Percentiles rank a stretch among this genome's conserved stretches.
Evolutionary conservation across 768 basidiomycete species (phyloP).

Genomic region (Fomitopsis serialis): DNA sequence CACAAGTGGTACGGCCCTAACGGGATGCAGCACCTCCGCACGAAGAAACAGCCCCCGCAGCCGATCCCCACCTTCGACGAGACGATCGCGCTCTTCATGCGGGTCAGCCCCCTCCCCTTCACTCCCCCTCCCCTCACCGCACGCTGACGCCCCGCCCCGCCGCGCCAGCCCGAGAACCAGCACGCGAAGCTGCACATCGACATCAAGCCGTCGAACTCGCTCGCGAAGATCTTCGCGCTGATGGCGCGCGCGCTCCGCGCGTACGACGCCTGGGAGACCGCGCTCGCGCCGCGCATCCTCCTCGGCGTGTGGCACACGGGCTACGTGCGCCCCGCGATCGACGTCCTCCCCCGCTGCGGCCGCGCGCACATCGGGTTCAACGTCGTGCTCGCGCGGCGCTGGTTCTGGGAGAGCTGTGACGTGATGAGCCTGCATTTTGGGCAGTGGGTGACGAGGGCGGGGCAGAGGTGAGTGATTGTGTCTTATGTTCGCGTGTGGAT

Average conservation of each 20-base stretch:
- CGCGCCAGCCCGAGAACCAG: constrained; percentile 69
- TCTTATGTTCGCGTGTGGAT: no score
- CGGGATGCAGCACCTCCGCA: constrained; percentile 72
- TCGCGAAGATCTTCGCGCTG: constrained; percentile 68
- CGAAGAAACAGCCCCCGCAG: constrained; percentile 75
- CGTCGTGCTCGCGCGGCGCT: constrained; percentile 64
- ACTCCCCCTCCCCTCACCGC: constrained; percentile 3
- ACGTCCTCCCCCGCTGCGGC: constrained; percentile 70
- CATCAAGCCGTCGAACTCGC: constrained; percentile 89
- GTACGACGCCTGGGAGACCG: constrained; percentile 65
- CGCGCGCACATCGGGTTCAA: constrained; percentile 79
- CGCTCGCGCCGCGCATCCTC: constrained; percentile 72
- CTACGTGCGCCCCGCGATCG: constrained; percentile 72
- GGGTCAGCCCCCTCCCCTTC: constrained; percentile 32
- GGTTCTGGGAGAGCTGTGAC: constrained; percentile 83
- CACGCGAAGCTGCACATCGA: constrained; percentile 81
- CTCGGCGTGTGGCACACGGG: constrained; percentile 88
- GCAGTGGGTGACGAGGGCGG: constrained; percentile 62
- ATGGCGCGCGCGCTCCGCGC: constrained; percentile 62
- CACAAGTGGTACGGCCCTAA: constrained; percentile 38
- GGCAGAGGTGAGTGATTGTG: constrained; percentile 33
- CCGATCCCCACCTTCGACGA: constrained; percentile 88
- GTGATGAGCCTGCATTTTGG: constrained; percentile 81
- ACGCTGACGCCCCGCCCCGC: no score
- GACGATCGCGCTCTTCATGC: constrained; percentile 75